Evolutionary conservation across 352 stramenopile genomes (phyloP).

Genomic region (Globisporangium iwayamae): DNA sequence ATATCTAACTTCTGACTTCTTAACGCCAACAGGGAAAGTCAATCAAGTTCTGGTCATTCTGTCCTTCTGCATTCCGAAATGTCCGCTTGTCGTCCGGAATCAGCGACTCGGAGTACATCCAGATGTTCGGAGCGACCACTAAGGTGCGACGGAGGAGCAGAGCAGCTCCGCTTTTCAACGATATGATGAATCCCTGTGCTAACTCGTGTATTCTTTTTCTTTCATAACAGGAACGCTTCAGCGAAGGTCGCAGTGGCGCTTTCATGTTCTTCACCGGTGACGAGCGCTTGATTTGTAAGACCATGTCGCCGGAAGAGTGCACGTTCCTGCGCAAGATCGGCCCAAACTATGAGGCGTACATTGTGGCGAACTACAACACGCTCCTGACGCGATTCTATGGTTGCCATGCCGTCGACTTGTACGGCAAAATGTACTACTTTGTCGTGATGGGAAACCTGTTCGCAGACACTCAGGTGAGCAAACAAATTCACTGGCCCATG

Average conservation of each 20-base stretch:
- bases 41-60: slow-evolving; percentile 89
- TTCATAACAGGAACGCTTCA: slow-evolving; percentile 59
- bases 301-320: slow-evolving; percentile 86
- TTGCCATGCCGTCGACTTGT: slow-evolving; percentile 85
- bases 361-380: slow-evolving; percentile 77
- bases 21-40: slow-evolving; percentile 41
- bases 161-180: not conserved
- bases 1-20: not conserved
- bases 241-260: slow-evolving; percentile 81
- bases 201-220: not conserved
- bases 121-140: slow-evolving; percentile 80
- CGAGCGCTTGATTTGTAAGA: slow-evolving; percentile 89
- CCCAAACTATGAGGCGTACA: slow-evolving; percentile 82
- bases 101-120: slow-evolving; percentile 75
- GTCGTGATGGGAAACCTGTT: slow-evolving; percentile 93
- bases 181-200: not conserved
- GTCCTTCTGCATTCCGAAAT: slow-evolving; percentile 77
- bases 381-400: slow-evolving; percentile 89
- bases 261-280: slow-evolving; percentile 93
- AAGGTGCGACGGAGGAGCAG: slow-evolving; percentile 35
- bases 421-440: slow-evolving; percentile 91
- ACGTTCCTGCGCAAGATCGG: slow-evolving; percentile 85
- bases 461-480: slow-evolving; percentile 61
- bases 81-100: slow-evolving; percentile 84
- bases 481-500: not conserved